Evolutionary conservation across 768 basidiomycete genomes (phyloP).

Genomic region (Gelatoporia subvermispora): DNA sequence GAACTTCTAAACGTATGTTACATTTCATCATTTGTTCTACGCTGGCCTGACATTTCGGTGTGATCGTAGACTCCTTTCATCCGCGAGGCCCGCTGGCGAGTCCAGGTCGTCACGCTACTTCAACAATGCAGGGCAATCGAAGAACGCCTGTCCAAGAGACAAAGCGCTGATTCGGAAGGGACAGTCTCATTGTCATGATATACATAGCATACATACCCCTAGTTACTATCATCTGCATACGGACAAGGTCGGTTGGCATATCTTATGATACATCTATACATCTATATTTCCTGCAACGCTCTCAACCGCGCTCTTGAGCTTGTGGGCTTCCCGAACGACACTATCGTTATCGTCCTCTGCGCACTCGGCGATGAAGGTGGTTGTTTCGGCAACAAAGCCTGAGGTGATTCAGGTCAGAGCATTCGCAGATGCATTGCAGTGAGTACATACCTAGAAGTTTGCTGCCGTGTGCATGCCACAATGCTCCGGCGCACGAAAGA

Average conservation of each 20-base stretch:
- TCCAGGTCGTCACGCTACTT: slow-evolving; percentile 62
- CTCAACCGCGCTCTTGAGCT: slow-evolving; percentile 68
- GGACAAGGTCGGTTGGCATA: too few species aligned
- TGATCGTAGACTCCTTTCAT: slow-evolving; percentile 56
- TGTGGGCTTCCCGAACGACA: slow-evolving; percentile 67
- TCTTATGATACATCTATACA: slow-evolving; percentile 9
- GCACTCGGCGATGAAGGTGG: slow-evolving; percentile 83
- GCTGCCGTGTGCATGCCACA: slow-evolving; percentile 76
- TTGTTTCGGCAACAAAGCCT: slow-evolving; percentile 79
- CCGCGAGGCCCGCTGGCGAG: slow-evolving; percentile 62
- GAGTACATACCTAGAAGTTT: slow-evolving; percentile 71
- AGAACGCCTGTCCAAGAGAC: slow-evolving; percentile 28
- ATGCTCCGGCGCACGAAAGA: slow-evolving; percentile 55
- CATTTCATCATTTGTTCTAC: not conserved
- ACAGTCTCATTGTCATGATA: slow-evolving; percentile 23
- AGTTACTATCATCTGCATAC: too few species aligned
- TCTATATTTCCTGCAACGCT: slow-evolving; percentile 57
- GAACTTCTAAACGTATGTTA: slow-evolving; percentile 54
- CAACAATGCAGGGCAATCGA: slow-evolving; percentile 67
- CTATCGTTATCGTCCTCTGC: slow-evolving; percentile 85
- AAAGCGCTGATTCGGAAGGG: slow-evolving; percentile 22
- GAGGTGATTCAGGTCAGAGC: too few species aligned
- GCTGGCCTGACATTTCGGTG: not conserved
- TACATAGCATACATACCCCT: slow-evolving; percentile 18
- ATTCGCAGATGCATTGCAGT: too few species aligned